These are phyloP conservation scores for Lodderomyces theae DNA, from an alignment of 1,139 yeast species.

Conservation along the genomic window DNA sequence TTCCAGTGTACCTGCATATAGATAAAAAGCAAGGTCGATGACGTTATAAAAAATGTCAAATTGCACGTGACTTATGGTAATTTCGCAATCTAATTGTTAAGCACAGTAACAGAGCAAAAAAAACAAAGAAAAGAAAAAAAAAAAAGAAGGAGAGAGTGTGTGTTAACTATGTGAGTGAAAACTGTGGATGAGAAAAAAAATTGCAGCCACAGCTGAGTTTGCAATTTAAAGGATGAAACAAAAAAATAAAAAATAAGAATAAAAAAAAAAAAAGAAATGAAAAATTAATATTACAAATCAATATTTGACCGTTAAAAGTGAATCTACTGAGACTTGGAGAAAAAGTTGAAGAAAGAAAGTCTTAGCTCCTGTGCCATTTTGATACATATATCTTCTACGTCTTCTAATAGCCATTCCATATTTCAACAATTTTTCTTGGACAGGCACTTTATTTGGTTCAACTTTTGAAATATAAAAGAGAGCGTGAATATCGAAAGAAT, in stretches of 20 bases:
- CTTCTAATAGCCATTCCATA: too few species aligned
- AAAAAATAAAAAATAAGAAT: neutral
- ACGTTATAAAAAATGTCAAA: neutral
- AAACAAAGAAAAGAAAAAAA: neutral
- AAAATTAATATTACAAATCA: neutral
- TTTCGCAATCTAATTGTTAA: neutral
- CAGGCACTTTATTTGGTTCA: too few species aligned
- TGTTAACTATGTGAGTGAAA: neutral
- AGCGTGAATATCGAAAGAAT: too few species aligned
- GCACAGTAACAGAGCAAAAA: neutral
- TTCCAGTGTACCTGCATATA: neutral
- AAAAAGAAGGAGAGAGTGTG: neutral
- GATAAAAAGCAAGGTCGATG: neutral
- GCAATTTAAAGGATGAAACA: too few species aligned
- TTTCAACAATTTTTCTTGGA: too few species aligned
- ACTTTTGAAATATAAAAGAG: too few species aligned
- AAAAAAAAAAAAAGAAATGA: neutral
- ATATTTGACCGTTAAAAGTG: too few species aligned
- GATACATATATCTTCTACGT: too few species aligned
- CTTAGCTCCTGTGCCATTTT: too few species aligned
- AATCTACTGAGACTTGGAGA: too few species aligned
- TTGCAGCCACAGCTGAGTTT: conserved; percentile 3
- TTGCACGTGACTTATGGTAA: conserved; percentile 2
- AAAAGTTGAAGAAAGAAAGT: too few species aligned
- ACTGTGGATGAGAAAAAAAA: neutral